Evolutionary conservation across 176 grass and related monocot genomes (phyloP).

Genomic region (Oryza brachyantha): DNA sequence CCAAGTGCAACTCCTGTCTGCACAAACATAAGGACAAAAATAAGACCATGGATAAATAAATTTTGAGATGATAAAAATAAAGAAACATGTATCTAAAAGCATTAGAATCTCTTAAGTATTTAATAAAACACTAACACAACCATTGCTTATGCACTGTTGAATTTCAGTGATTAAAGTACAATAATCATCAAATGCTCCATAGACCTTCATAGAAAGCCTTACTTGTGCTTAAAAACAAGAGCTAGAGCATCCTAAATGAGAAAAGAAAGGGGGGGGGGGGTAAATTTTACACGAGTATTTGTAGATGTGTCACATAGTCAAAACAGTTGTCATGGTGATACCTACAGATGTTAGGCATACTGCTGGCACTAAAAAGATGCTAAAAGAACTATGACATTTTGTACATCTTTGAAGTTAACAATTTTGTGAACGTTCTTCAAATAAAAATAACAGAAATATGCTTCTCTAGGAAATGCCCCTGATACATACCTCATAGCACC

Average conservation of each 20-base stretch:
- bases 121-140: neutral
- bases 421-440: neutral
- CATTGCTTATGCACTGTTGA: neutral
- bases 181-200: neutral
- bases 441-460: neutral
- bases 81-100: slow-evolving; percentile 1
- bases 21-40: slow-evolving; percentile 17
- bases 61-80: neutral
- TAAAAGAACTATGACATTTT: neutral
- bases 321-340: neutral
- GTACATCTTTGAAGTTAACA: neutral
- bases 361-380: neutral
- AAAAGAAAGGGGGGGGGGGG: neutral
- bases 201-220: neutral
- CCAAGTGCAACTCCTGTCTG: slow-evolving; percentile 91
- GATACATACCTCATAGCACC: slow-evolving; percentile 92
- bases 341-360: slow-evolving; percentile 9
- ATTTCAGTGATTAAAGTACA: slow-evolving; percentile 15
- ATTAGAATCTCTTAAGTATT: slow-evolving; percentile 4
- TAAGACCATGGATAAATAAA: neutral
- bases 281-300: neutral
- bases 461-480: neutral
- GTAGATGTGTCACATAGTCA: neutral
- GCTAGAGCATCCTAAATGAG: neutral
- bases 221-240: neutral